Percentiles rank a stretch among this genome's conserved stretches.
Conservation (phyloP, 306 rosid species). For the Ammopiptanthus mongolicus region DNA sequence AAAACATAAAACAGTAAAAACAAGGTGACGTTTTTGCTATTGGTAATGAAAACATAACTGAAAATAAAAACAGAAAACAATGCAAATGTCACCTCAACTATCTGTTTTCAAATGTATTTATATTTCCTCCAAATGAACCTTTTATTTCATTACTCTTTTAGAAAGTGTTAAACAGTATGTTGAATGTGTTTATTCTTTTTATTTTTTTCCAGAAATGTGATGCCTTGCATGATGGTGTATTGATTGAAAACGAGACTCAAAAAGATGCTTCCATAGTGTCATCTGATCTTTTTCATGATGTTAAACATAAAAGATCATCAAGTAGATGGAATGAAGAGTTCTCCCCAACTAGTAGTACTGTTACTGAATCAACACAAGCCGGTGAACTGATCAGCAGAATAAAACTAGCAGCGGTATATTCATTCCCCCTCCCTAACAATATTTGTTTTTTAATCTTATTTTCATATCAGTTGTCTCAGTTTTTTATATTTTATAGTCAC, state of each 20-base stretch:
- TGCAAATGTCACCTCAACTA: neutral
- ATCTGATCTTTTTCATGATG: conserved; percentile 52
- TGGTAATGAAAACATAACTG: neutral
- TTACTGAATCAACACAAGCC: conserved; percentile 80
- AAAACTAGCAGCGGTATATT: conserved; percentile 40
- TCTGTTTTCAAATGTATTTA: neutral
- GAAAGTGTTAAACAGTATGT: neutral
- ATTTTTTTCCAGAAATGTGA: conserved; percentile 50
- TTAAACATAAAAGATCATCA: conserved; percentile 73
- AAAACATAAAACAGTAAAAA: no score
- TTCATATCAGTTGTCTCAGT: neutral
- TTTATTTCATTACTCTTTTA: neutral
- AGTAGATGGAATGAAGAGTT: conserved; percentile 85
- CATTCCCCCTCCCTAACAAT: neutral
- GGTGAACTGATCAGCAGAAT: conserved; percentile 79
- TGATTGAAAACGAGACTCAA: conserved; percentile 58
- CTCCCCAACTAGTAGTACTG: conserved; percentile 65
- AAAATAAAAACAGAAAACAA: neutral
- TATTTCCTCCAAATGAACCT: neutral
- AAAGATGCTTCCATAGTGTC: conserved; percentile 54
- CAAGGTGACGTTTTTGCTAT: neutral
- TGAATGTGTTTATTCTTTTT: neutral
- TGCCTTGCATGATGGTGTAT: conserved; percentile 42
- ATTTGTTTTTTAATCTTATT: neutral
- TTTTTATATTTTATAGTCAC: neutral